Evolutionary conservation across 108 stramenopile species (phyloP).

Genomic region (Phaeodactylum tricornutum): DNA sequence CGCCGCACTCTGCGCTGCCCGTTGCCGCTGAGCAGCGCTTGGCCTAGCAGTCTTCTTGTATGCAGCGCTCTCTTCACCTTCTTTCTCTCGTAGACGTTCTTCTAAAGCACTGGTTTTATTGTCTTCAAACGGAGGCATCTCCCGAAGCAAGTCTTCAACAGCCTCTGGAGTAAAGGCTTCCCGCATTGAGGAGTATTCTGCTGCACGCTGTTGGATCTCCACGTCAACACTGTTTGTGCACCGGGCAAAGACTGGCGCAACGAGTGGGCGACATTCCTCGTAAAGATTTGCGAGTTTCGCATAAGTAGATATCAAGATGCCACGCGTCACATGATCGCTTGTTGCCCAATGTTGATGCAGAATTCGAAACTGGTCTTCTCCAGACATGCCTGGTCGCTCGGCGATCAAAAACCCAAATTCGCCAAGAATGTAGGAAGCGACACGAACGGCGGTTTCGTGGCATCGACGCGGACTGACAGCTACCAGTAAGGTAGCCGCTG

Average conservation of each 20-base stretch:
- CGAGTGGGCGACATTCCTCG: conserved; percentile 85
- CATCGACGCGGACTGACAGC: conserved; percentile 74
- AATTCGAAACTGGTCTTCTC: conserved; percentile 88
- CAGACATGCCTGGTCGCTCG: conserved; percentile 85
- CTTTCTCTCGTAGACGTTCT: conserved; percentile 68
- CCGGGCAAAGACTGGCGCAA: conserved; percentile 78
- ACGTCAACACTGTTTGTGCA: conserved; percentile 81
- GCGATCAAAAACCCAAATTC: conserved; percentile 97
- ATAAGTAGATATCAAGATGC: conserved; percentile 86
- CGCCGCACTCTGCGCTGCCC: conserved; percentile 58
- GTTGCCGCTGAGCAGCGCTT: conserved; percentile 69
- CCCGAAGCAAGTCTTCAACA: conserved; percentile 82
- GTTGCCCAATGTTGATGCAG: conserved; percentile 93
- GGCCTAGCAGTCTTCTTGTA: conserved; percentile 73
- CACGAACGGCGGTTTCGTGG: conserved; percentile 86
- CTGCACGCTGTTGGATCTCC: conserved; percentile 89
- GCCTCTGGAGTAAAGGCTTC: conserved; percentile 77
- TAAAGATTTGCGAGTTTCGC: conserved; percentile 94
- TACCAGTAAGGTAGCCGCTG: conserved; percentile 81
- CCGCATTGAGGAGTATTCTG: conserved; percentile 84
- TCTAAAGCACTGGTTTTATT: conserved; percentile 75
- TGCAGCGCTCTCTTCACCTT: conserved; percentile 79
- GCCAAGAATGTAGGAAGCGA: conserved; percentile 93
- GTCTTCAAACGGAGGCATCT: conserved; percentile 93
- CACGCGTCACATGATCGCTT: conserved; percentile 54